Percentiles rank a stretch among this genome's conserved stretches.
Evolutionary conservation across 73 alveolate genomes (phyloP).

Genomic region (Symbiodinium pilosum): DNA sequence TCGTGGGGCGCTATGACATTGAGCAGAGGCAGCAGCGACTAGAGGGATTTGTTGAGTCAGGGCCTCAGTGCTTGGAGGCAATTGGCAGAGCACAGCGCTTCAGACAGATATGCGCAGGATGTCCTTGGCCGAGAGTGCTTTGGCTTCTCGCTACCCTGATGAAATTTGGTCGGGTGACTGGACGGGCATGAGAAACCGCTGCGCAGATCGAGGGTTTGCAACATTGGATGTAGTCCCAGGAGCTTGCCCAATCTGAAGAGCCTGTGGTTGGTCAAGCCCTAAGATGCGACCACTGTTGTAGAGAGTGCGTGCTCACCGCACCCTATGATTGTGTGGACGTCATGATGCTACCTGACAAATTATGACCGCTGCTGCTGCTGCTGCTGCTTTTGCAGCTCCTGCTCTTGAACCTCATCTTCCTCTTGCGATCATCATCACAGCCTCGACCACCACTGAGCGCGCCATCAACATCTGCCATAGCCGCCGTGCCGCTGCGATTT

Average conservation of each 20-base stretch:
- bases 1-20: conserved; percentile 86
- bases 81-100: too few species aligned
- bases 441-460: too few species aligned
- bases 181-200: not conserved
- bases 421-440: too few species aligned
- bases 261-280: conserved; percentile 50
- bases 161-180: conserved; percentile 77
- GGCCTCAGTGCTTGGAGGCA: not conserved
- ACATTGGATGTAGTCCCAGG: not conserved
- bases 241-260: conserved; percentile 84
- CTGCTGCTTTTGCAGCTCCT: too few species aligned
- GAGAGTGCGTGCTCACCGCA: too few species aligned
- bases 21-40: conserved; percentile 82
- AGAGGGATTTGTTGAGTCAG: conserved; percentile 61
- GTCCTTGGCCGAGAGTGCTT: conserved; percentile 61
- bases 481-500: too few species aligned
- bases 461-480: too few species aligned
- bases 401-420: too few species aligned
- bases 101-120: conserved; percentile 24
- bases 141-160: conserved; percentile 64
- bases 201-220: not conserved
- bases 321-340: too few species aligned
- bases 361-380: too few species aligned
- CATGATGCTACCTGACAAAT: too few species aligned
- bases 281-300: too few species aligned